A percentile compares a stretch with the other conserved stretches of the same genome.
These are phyloP conservation scores for Auriscalpium microsporum DNA, from an alignment of 768 basidiomycete genomes.

Conservation along the genomic window DNA sequence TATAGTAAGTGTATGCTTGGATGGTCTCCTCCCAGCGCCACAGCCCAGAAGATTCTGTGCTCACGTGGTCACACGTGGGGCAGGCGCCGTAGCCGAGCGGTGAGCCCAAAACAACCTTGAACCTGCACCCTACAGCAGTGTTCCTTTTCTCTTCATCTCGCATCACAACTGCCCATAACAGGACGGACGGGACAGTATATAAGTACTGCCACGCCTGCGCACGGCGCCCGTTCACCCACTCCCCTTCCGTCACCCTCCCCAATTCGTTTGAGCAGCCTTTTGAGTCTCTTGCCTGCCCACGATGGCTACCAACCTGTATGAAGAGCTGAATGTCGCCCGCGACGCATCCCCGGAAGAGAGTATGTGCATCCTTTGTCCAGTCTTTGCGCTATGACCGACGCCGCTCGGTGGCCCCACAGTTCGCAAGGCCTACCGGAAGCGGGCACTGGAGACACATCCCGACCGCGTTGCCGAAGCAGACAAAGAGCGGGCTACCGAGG, in stretches of 20 bases:
- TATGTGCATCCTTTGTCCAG: constrained; percentile 26
- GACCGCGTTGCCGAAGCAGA: constrained; percentile 59
- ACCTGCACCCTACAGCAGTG: not conserved
- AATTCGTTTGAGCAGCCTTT: not conserved
- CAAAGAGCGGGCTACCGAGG: constrained; percentile 54
- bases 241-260: not conserved
- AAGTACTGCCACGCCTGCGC: not conserved
- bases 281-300: constrained; percentile 2
- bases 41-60: too few species aligned
- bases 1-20: too few species aligned
- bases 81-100: not conserved
- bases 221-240: not conserved
- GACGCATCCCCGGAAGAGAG: constrained; percentile 59
- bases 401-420: constrained; percentile 31
- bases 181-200: not conserved
- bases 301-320: constrained; percentile 59
- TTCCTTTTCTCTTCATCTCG: not conserved
- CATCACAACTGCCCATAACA: too few species aligned
- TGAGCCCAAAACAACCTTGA: not conserved
- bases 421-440: constrained; percentile 69
- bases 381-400: not conserved
- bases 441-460: constrained; percentile 67
- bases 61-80: not conserved
- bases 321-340: constrained; percentile 43
- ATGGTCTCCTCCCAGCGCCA: too few species aligned